A percentile compares a stretch with the other conserved stretches of the same genome.
Conservation (phyloP, 305 asterid genomes). For the Fraxinus greggii region DNA sequence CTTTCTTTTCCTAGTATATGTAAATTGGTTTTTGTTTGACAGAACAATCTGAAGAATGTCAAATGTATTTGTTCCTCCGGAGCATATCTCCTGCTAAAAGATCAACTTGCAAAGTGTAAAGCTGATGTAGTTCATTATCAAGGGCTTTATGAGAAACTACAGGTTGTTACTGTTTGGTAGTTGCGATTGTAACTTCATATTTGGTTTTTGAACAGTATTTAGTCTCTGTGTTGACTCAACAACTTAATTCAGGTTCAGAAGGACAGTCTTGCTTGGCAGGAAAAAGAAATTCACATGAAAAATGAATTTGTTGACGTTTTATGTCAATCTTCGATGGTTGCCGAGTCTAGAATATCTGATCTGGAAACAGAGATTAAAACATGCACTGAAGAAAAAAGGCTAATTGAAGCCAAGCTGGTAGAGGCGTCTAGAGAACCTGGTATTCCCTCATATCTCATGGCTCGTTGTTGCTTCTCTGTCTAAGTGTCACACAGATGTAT, state of each 20-base stretch:
- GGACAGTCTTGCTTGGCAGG: slow-evolving; percentile 83
- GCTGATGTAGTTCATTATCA: slow-evolving; percentile 66
- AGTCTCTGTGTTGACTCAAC: slow-evolving; percentile 26
- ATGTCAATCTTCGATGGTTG: slow-evolving; percentile 66
- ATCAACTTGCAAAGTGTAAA: slow-evolving; percentile 78
- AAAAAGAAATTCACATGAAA: slow-evolving; percentile 73
- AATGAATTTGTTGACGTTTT: slow-evolving; percentile 73
- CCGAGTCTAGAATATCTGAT: slow-evolving; percentile 70
- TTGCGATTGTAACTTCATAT: slow-evolving; percentile 27
- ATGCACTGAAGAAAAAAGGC: slow-evolving; percentile 47
- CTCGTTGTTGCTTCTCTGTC: not conserved
- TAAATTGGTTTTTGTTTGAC: slow-evolving; percentile 37
- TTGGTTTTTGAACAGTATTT: slow-evolving; percentile 17
- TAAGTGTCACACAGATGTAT: slow-evolving; percentile 14
- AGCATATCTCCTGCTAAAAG: slow-evolving; percentile 68
- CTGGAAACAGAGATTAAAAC: slow-evolving; percentile 67
- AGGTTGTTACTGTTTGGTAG: slow-evolving; percentile 60
- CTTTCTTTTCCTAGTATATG: slow-evolving; percentile 26
- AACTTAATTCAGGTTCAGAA: slow-evolving; percentile 63
- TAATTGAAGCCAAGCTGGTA: slow-evolving; percentile 61
- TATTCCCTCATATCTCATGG: slow-evolving; percentile 24
- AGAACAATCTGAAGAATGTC: slow-evolving; percentile 74
- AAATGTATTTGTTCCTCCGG: slow-evolving; percentile 65
- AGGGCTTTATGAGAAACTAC: slow-evolving; percentile 76
- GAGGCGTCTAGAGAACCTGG: slow-evolving; percentile 87